Evolutionary conservation across 2,329 filamentous ascomycete species (phyloP).

Genomic region (Hymenoscyphus linearis): DNA sequence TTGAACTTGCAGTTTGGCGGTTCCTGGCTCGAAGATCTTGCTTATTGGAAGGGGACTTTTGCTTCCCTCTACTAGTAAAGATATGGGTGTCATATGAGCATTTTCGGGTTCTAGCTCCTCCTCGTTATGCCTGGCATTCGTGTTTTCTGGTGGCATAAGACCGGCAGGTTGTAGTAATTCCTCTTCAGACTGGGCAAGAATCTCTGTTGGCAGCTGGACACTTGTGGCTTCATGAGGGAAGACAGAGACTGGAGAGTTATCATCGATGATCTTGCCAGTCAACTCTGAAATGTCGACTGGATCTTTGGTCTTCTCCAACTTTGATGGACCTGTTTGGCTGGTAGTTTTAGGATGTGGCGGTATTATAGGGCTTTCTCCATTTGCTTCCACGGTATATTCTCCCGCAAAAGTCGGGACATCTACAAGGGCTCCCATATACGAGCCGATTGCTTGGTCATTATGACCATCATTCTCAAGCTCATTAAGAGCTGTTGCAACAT

Average conservation of each 20-base stretch:
- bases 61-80: neutral
- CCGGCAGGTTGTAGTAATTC: neutral
- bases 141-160: neutral
- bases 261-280: neutral
- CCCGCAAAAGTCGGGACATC: neutral
- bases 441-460: neutral
- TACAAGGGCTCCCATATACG: neutral
- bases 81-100: neutral
- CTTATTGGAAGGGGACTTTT: neutral
- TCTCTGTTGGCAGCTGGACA: neutral
- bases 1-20: neutral
- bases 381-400: neutral
- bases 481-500: neutral
- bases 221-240: neutral
- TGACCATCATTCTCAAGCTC: neutral
- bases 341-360: neutral
- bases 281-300: neutral
- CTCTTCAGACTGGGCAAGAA: neutral
- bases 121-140: neutral
- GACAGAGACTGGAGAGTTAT: neutral
- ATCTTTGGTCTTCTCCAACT: neutral
- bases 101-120: neutral
- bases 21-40: neutral
- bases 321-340: neutral
- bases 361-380: neutral